These are phyloP conservation scores for Calocybe cyanea DNA, from an alignment of 768 basidiomycete species.

Conservation along the genomic window DNA sequence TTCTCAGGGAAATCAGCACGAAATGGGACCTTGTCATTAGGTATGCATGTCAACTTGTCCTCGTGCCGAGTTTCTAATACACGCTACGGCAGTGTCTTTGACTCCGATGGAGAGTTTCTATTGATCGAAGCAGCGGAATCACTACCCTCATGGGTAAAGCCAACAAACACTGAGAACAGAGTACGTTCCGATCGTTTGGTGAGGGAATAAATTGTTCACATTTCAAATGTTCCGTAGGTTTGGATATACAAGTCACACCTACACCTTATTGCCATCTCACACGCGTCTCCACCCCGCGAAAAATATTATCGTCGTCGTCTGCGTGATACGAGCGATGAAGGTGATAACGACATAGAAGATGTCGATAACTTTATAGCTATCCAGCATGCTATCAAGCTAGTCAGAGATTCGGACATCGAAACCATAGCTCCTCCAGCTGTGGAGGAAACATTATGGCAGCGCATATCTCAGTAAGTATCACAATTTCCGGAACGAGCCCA, in stretches of 20 bases:
- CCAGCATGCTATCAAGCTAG: slow-evolving; percentile 59
- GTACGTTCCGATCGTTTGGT: slow-evolving; percentile 50
- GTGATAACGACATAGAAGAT: slow-evolving; percentile 36
- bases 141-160: slow-evolving; percentile 88
- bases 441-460: slow-evolving; percentile 63
- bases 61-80: slow-evolving; percentile 1
- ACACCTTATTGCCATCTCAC: slow-evolving; percentile 81
- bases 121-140: slow-evolving; percentile 94
- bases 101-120: slow-evolving; percentile 94
- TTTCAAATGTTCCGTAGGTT: slow-evolving; percentile 52
- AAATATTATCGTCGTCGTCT: slow-evolving; percentile 44
- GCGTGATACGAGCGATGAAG: slow-evolving; percentile 43
- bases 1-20: slow-evolving; percentile 70
- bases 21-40: slow-evolving; percentile 81
- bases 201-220: slow-evolving; percentile 28
- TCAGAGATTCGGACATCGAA: slow-evolving; percentile 47
- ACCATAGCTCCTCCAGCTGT: slow-evolving; percentile 62
- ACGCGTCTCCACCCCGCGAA: slow-evolving; percentile 65
- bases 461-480: slow-evolving; percentile 57
- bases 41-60: slow-evolving; percentile 36
- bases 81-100: slow-evolving; percentile 51
- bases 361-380: slow-evolving; percentile 51
- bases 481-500: slow-evolving; percentile 1
- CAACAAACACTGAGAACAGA: slow-evolving; percentile 88
- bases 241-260: slow-evolving; percentile 85